These are phyloP conservation scores for Acanthamoeba pearcei DNA, from an alignment of 208 protist species.

Conservation along the genomic window DNA sequence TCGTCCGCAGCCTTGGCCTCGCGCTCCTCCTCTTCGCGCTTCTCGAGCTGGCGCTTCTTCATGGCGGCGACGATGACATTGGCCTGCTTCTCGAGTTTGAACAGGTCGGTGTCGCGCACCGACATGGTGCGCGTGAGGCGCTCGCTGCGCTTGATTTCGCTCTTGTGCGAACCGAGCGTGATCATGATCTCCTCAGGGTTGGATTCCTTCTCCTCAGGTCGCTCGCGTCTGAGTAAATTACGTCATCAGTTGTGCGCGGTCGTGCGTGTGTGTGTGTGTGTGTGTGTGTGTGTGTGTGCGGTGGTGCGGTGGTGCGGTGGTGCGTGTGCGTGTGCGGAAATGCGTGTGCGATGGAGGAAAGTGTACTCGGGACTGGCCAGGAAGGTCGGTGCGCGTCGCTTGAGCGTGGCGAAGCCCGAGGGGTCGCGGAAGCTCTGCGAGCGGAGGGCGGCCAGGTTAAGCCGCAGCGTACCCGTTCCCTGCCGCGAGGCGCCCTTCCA, in stretches of 20 bases:
- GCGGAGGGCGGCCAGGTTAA: background rate
- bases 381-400: background rate
- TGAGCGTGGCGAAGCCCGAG: slow-evolving; percentile 2
- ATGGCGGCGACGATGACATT: slow-evolving; percentile 33
- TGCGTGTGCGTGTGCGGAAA: too few relatives aligned
- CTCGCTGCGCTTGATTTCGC: slow-evolving; percentile 3
- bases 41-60: slow-evolving; percentile 22
- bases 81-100: slow-evolving; percentile 20
- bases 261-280: too few relatives aligned
- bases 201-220: background rate
- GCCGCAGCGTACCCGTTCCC: background rate
- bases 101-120: background rate
- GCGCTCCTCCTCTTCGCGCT: slow-evolving; percentile 19
- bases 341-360: background rate
- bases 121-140: background rate
- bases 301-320: too few relatives aligned
- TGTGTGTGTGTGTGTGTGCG: too few relatives aligned
- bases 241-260: background rate
- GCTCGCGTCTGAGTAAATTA: background rate
- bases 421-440: slow-evolving; percentile 38
- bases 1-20: background rate
- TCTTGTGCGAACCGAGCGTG: background rate
- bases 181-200: background rate
- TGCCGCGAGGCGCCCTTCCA: background rate
- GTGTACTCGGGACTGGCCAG: background rate